Evolutionary conservation across 1,139 yeast genomes (phyloP).

Genomic region (Nakaseomyces kungkrabaensis): DNA sequence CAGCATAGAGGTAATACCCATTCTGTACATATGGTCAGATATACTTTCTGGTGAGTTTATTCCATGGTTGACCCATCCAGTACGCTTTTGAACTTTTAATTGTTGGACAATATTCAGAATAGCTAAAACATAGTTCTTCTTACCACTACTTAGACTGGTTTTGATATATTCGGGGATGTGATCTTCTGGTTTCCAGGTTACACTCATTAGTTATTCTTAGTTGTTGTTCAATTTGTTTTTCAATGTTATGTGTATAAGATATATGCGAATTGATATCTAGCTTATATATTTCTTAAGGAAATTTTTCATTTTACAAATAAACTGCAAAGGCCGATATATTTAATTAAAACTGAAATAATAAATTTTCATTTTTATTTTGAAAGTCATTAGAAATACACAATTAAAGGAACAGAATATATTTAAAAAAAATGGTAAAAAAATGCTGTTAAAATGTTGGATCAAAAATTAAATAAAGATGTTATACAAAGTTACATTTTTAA

Average conservation of each 20-base stretch:
- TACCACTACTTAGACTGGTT: conserved; percentile 13
- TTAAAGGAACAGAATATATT: neutral
- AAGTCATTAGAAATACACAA: neutral
- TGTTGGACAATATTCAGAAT: conserved; percentile 70
- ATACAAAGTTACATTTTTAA: conserved; percentile 1
- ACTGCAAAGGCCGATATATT: neutral
- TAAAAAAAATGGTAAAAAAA: neutral
- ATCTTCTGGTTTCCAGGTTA: conserved; percentile 26
- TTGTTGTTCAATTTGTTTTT: too few relatives aligned
- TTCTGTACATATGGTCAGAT: conserved; percentile 93
- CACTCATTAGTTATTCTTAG: neutral
- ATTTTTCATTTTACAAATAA: too few relatives aligned
- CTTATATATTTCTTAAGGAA: too few relatives aligned
- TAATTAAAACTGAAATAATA: too few relatives aligned
- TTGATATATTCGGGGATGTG: conserved; percentile 22
- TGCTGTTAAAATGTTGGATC: conserved; percentile 4
- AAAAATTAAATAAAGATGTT: neutral
- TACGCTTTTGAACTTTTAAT: conserved; percentile 73
- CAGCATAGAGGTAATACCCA: conserved; percentile 76
- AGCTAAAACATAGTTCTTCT: conserved; percentile 46
- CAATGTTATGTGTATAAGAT: too few relatives aligned
- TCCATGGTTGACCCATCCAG: conserved; percentile 88
- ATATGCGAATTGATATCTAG: too few relatives aligned
- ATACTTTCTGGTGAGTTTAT: conserved; percentile 62
- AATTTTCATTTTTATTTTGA: too few relatives aligned